Base-by-base conservation (phyloP, 352 stramenopile genomes). In the Phytopythium chamaehyphon region DNA sequence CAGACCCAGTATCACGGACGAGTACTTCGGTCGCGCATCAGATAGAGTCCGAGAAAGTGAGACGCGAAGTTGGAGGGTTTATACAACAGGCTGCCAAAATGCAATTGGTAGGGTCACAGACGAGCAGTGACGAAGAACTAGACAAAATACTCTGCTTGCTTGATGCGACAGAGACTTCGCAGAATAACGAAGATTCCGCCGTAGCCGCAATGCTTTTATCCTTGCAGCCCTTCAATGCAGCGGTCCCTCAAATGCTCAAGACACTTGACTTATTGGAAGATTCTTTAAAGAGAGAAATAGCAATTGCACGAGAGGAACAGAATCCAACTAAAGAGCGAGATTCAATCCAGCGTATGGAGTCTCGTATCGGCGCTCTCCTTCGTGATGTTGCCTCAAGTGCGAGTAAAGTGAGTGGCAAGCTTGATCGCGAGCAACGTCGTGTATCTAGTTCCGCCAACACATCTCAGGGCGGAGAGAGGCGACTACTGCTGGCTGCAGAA, bases 161-260 rank as follows among this genome's bases (percentile, higher is more conserved):
- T 21, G 66, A 81, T 3, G 40, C 61, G 1, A 57, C 80, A 7
- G 63, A 71, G 21, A 70, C 64, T 16, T 55, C 64, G 23, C 70
- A 86, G 23, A 88, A 87, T 46, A 70, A 70, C 35, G 73, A 86
- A 47, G 74, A 86, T 24, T 70, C 83, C 16, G 52, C 48, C 0
- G 36, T 86, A 2, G 40, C 64, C 4, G 65, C 38, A 2, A 53
- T 64, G 19, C 18, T 81, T 7, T 31, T 35, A 31, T 57, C 57
- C 3, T 51, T 86, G 1, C 60, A 73, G 40, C 74, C 71, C 28
- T 78, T 83, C 50, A 72, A 70, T 12, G 52, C 57, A 24, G 71
- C 62, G 5, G 51, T 83, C 9, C 70, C 71, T 0, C 67, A 80
- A 54, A 57, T 85, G 11, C 31, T 69, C 2, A 53, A 46, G 31